These are phyloP conservation scores for Fusarium papillatum DNA, from an alignment of 2,329 filamentous ascomycete species.

Conservation along the genomic window DNA sequence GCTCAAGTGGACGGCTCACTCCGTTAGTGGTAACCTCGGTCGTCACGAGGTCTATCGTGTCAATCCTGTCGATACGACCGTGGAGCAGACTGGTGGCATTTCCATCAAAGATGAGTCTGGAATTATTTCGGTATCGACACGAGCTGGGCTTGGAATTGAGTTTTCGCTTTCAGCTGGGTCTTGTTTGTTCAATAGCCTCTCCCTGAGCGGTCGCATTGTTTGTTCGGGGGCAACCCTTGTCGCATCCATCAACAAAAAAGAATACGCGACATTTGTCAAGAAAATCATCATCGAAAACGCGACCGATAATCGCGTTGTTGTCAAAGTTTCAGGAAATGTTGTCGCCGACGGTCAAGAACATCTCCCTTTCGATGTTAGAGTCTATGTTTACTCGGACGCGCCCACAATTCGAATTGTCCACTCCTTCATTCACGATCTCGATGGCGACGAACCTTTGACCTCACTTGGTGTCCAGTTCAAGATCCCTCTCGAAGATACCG, in stretches of 20 bases:
- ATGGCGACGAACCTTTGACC: conserved; percentile 63
- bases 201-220: not conserved
- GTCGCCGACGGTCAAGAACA: conserved; percentile 9
- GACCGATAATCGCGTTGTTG: conserved; percentile 19
- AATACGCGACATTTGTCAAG: conserved; percentile 20
- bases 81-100: not conserved
- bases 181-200: conserved; percentile 16
- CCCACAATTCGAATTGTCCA: conserved; percentile 67
- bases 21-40: conserved; percentile 57
- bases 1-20: conserved; percentile 72
- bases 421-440: conserved; percentile 66
- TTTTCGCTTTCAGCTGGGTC: conserved; percentile 2
- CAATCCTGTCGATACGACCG: conserved; percentile 17
- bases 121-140: conserved; percentile 5
- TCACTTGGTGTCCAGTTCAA: conserved; percentile 66
- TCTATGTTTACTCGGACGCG: conserved; percentile 70
- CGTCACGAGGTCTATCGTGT: conserved; percentile 57
- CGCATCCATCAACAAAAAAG: conserved; percentile 27
- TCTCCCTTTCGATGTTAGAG: conserved; percentile 32
- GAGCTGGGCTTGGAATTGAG: conserved; percentile 7
- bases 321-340: conserved; percentile 24
- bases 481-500: conserved; percentile 64
- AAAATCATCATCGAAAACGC: conserved; percentile 15
- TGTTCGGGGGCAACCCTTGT: conserved; percentile 28
- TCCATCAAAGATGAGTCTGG: not conserved